These are phyloP conservation scores for Cubamyces lactineus DNA, from an alignment of 768 basidiomycete genomes.

Conservation along the genomic window DNA sequence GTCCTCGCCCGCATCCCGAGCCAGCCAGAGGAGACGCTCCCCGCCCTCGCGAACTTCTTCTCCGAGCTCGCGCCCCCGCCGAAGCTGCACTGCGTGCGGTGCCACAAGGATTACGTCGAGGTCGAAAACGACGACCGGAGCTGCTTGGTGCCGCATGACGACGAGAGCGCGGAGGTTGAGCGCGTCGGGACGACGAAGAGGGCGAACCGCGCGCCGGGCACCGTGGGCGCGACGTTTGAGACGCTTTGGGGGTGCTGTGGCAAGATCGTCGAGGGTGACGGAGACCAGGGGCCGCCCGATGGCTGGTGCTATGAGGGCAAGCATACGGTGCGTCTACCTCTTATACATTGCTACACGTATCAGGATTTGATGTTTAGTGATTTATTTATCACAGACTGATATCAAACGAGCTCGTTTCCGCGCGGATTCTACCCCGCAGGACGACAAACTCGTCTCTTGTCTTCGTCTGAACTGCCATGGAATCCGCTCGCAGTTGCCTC, in stretches of 20 bases:
- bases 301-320: constrained; percentile 88
- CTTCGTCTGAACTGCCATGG: constrained; percentile 56
- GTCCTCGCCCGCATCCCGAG: constrained; percentile 52
- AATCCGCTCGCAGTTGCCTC: constrained; percentile 32
- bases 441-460: constrained; percentile 74
- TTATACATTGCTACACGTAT: background rate
- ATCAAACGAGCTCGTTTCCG: constrained; percentile 77
- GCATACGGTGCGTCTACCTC: constrained; percentile 60
- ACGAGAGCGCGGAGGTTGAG: constrained; percentile 78
- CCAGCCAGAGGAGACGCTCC: constrained; percentile 44
- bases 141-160: constrained; percentile 75
- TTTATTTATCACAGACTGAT: constrained; percentile 55
- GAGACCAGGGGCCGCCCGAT: constrained; percentile 82
- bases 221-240: constrained; percentile 44
- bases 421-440: constrained; percentile 65
- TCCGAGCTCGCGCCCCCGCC: constrained; percentile 65
- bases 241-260: constrained; percentile 78
- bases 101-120: constrained; percentile 70
- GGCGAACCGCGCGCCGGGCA: constrained; percentile 27
- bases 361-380: background rate
- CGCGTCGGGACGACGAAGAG: constrained; percentile 47
- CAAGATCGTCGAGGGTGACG: constrained; percentile 70
- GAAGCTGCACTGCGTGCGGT: constrained; percentile 71
- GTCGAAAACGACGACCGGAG: constrained; percentile 74
- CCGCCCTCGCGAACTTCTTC: constrained; percentile 61